Evolutionary conservation across 306 rosid genomes (phyloP).

Genomic region (Sindora glabra): DNA sequence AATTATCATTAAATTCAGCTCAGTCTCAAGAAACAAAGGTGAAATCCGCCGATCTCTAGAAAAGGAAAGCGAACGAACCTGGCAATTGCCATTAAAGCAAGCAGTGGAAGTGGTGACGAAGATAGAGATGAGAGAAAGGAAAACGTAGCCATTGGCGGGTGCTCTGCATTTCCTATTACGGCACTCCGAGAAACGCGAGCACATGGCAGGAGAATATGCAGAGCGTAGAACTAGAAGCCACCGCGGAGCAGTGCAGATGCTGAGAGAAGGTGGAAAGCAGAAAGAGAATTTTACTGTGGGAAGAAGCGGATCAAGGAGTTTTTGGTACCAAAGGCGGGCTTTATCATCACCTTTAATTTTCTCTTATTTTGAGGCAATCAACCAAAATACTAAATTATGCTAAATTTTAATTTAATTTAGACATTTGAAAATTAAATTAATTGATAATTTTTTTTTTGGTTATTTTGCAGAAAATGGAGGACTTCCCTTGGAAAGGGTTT

Average conservation of each 20-base stretch:
- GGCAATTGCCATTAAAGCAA: constrained; percentile 66
- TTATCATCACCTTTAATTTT: constrained; percentile 26
- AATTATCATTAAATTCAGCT: constrained; percentile 8
- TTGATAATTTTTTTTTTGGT: too few species aligned
- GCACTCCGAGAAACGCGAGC: constrained; percentile 22
- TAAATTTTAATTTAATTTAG: too few species aligned
- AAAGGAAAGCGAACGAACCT: constrained; percentile 32
- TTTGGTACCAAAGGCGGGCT: constrained; percentile 43
- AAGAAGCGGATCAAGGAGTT: constrained; percentile 16
- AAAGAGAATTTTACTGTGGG: constrained; percentile 25
- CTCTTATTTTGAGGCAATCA: constrained; percentile 31
- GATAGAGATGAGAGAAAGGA: constrained; percentile 28
- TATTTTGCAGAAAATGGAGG: too few species aligned
- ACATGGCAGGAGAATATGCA: constrained; percentile 34
- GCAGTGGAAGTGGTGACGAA: constrained; percentile 31
- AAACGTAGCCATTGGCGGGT: constrained; percentile 21
- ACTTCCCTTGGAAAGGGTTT: neutral
- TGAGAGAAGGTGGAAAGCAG: constrained; percentile 14
- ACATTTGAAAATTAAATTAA: too few species aligned
- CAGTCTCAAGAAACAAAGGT: neutral
- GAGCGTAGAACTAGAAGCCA: constrained; percentile 9
- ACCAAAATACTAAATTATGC: neutral
- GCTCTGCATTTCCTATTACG: constrained; percentile 31
- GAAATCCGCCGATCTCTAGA: constrained; percentile 12
- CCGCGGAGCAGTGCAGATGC: neutral